Evolutionary conservation across 2,329 filamentous ascomycete genomes (phyloP).

Genomic region (Clonostachys byssicola): DNA sequence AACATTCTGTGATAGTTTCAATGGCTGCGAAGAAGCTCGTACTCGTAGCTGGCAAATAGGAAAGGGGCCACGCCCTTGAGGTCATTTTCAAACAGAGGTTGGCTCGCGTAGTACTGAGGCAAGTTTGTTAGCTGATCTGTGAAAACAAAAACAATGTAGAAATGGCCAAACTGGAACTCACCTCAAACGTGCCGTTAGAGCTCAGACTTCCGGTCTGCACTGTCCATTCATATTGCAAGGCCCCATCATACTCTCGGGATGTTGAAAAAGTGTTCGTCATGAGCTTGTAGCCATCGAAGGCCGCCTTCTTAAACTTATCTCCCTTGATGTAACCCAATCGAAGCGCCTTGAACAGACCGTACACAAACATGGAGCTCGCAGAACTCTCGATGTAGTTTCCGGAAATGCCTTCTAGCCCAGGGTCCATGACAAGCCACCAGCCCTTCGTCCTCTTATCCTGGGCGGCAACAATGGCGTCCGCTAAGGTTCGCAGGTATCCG

Average conservation of each 20-base stretch:
- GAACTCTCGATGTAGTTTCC: constrained; percentile 60
- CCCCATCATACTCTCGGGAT: constrained; percentile 36
- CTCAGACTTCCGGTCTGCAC: constrained; percentile 46
- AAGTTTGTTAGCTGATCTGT: constrained; percentile 3
- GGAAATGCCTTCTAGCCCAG: constrained; percentile 33
- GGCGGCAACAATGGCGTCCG: constrained; percentile 30
- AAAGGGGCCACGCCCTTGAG: constrained; percentile 15
- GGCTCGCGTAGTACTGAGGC: constrained; percentile 18
- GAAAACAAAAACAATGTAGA: not conserved
- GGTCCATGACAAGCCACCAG: constrained; percentile 56
- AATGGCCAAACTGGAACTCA: constrained; percentile 26
- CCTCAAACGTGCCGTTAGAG: constrained; percentile 43
- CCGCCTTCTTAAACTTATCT: constrained; percentile 14
- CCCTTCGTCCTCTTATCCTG: constrained; percentile 38
- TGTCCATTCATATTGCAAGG: constrained; percentile 44
- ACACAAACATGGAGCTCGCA: constrained; percentile 53
- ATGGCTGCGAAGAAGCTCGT: constrained; percentile 3
- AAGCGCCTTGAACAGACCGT: constrained; percentile 40
- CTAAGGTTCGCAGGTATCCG: constrained; percentile 32
- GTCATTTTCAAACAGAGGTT: constrained; percentile 15
- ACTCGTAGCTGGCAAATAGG: constrained; percentile 15
- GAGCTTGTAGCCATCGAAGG: constrained; percentile 15
- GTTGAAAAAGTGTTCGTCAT: constrained; percentile 33
- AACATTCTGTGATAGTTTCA: too few species aligned
- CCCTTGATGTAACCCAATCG: constrained; percentile 16